Base-by-base conservation (phyloP, 805 yeast species). In the Hanseniaspora osmophila region DNA sequence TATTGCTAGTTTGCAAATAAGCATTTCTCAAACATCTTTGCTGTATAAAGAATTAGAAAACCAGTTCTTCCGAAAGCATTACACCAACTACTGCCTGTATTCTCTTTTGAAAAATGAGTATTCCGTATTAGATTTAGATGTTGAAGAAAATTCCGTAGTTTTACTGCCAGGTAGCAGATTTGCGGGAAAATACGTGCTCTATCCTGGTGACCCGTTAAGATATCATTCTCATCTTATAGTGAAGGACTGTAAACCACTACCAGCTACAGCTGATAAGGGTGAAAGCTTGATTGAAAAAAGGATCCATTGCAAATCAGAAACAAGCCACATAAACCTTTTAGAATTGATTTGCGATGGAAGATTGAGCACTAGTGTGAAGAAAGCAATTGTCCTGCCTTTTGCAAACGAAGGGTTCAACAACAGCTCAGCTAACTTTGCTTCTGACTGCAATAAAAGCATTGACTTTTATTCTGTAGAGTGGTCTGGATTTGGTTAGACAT, bases 201-300 rank as follows among this genome's bases (percentile, higher is more conserved):
- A 90, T 52, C 97, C 96, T 0, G 97, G 96, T 1, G 98, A 90
- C 58, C 95, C 97, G 7, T 65, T 90, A 45, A 62, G 92, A 41
- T 92, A 77, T 56, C 98, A 90, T 62, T 83, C 96, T 2, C 96
- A 90, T 60, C 68, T 78, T 51, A 79, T 84, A 5, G 82, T 84
- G 2, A 54, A 52, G 29, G 73, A 74, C 11, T 17, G 18, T 13
- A 37, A n/a, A 13, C 18, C n/a, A 11, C 15, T 11, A 9, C 15
- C 38, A 13, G 11, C 18, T 32, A 12, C 10, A 6, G 15, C 15
- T 42, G 68, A 78, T 0, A 51, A 68, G 12, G 63, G 61, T 22
- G 66, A 68, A 16, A 63, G 60, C 33, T 6, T 32, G 15, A 32
- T 4, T 11, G 65, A 72, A 51, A 70, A 72, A 33, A 73, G 77